Evolutionary conservation across 352 stramenopile genomes (phyloP).

Genomic region (Phytophthora constricta): DNA sequence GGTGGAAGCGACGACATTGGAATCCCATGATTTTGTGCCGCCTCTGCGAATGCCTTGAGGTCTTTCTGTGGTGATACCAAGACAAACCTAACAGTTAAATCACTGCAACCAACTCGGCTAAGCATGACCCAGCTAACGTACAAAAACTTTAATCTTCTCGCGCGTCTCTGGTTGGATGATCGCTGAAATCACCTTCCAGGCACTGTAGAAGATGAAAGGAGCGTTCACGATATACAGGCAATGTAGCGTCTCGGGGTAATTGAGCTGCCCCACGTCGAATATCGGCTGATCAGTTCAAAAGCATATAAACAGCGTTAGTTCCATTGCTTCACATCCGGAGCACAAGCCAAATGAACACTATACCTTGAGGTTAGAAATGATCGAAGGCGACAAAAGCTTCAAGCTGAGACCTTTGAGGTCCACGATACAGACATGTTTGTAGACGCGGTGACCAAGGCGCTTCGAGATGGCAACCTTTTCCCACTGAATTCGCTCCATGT

Average conservation of each 20-base stretch:
- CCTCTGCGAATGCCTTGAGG: slow-evolving; percentile 58
- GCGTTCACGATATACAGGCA: slow-evolving; percentile 84
- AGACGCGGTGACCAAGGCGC: slow-evolving; percentile 64
- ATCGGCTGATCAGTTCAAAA: slow-evolving; percentile 73
- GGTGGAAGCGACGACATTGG: slow-evolving; percentile 59
- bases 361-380: slow-evolving; percentile 74
- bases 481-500: slow-evolving; percentile 85
- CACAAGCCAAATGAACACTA: slow-evolving; percentile 3
- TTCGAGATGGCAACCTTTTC: slow-evolving; percentile 77
- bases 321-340: background rate
- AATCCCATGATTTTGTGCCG: slow-evolving; percentile 67
- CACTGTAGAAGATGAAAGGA: slow-evolving; percentile 83
- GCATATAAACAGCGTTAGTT: slow-evolving; percentile 1
- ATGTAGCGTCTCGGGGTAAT: slow-evolving; percentile 85
- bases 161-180: slow-evolving; percentile 79
- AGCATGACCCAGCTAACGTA: slow-evolving; percentile 32
- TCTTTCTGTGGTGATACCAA: slow-evolving; percentile 51
- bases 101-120: background rate
- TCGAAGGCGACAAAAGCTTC: slow-evolving; percentile 64
- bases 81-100: slow-evolving; percentile 10
- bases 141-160: slow-evolving; percentile 87
- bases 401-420: slow-evolving; percentile 75
- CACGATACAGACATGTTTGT: slow-evolving; percentile 87
- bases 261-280: slow-evolving; percentile 78
- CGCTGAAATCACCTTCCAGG: slow-evolving; percentile 78